Base-by-base conservation (phyloP, 2,329 filamentous ascomycete genomes). In the Ascocoryne sarcoides region DNA sequence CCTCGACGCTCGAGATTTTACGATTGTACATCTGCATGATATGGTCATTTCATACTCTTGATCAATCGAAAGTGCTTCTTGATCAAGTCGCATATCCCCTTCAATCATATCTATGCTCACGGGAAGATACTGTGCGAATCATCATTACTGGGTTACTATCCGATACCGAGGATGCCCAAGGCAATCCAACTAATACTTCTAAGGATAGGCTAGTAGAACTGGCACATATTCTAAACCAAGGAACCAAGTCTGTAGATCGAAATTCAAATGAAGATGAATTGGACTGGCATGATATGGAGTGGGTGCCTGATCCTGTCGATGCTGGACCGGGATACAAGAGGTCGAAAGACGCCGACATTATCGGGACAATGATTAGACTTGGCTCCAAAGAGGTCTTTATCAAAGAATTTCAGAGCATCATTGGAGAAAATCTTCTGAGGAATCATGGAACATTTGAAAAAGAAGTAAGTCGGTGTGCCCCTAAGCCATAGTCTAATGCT, bases 341-440 rank as follows among this genome's bases (percentile, higher is more conserved):
- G 43, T 85, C 86, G 9, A 93, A 85, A 60, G 84, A 79, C 32
- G 84, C 89, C 48, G 92, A 98, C 61, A 82, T 96, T 10, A 87
- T 96, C 42, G 88, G 88, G 38, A 94, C 88, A 38, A 69, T 98
- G 32, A 84, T 96, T 51, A 77, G 94, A 0, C 84, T 95, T 51
- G 90, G 95, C 10, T 83, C 84, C 14, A 86, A 89, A 51, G 90
- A 95, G 37, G 75, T 83, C 33, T 96, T 96, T 57, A 92, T 95
- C 62, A 93, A 88, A 52, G 90, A 96, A 60, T 83, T 98, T 47
- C 88, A 95, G 57, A 79, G 73, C 39, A 85, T 94, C 32, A 75
- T 98, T n/a, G 85, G 84, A 4, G 86, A 93, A 47, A 80, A 89
- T 34, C 66, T 98, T 3, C 63, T 84, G 4, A 76, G 69, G 43